A percentile compares a stretch with the other conserved stretches of the same genome.
phyloP scores from a whole-genome alignment of 768 basidiomycete genomes.

The Royoungia palumana region DNA sequence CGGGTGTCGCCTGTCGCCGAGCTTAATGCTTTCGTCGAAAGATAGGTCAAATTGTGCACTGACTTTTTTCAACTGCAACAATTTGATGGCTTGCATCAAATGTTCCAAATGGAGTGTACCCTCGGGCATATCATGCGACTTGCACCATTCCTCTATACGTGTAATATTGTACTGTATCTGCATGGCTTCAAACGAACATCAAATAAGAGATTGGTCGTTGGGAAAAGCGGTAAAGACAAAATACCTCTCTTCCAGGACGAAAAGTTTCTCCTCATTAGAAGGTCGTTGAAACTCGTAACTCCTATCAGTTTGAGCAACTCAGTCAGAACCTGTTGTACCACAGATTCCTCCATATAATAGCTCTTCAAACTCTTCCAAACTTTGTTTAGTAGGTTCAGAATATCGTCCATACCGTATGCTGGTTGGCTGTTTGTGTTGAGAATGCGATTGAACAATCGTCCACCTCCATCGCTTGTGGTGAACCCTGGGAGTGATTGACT shows the following conservation, averaged over 20 bases:
- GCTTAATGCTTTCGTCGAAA: conserved; percentile 6
- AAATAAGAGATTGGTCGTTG: background rate
- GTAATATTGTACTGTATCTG: conserved; percentile 99
- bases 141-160: conserved; percentile 98
- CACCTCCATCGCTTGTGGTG: conserved; percentile 91
- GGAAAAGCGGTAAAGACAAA: conserved; percentile 18
- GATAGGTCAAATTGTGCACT: conserved; percentile 9
- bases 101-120: conserved; percentile 97
- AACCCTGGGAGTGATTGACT: conserved; percentile 97
- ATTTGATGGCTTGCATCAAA: conserved; percentile 98
- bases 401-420: conserved; percentile 98
- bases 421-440: conserved; percentile 83
- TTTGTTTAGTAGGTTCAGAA: conserved; percentile 93
- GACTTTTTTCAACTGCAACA: conserved; percentile 96
- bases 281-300: conserved; percentile 96
- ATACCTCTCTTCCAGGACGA: conserved; percentile 98
- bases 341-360: conserved; percentile 97
- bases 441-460: conserved; percentile 90
- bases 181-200: conserved; percentile 65
- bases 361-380: conserved; percentile 98
- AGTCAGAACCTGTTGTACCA: conserved; percentile 91
- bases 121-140: conserved; percentile 99
- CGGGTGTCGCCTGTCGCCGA: conserved; percentile 69
- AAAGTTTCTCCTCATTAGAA: conserved; percentile 98
- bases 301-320: conserved; percentile 95